Base-by-base conservation (phyloP, 1,284 basidiomycete genomes). In the Ceratobasidium sp. region DNA sequence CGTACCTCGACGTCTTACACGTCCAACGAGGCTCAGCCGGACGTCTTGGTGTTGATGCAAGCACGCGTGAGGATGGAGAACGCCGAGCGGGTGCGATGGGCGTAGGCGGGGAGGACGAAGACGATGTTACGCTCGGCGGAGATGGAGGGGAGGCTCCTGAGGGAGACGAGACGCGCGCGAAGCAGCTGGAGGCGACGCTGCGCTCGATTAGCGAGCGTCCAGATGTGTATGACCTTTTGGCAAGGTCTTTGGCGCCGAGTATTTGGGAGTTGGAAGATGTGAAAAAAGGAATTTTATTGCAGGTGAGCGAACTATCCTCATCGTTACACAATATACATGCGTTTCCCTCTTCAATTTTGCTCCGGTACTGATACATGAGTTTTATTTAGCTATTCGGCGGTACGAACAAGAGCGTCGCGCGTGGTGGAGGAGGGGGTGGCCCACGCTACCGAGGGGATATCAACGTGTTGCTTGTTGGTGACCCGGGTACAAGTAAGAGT, bases 191-290 rank as follows among this genome's bases (percentile, higher is more conserved):
- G 80, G 83, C 84, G 76, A 89, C 89, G 79, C 82, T 96, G 48
- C 83, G 87, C 47, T 87, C 91, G 51, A 88, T 98, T 36, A 93
- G 93, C 76, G 83, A 87, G 76, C 85, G 90, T 64, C 89, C 90
- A 2, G 96, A 98, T 82, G 86, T 98, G 51, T 99, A 99, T 82
- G 94, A 97, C 3, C 84, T 95, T 50, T 87, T 99, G 1, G 86
- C 97, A 15, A 86, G 93, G 41, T 95, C 93, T 1, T 88, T 99
- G 76, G 97, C 97, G 0, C 98, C 97, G 9, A 94, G 92, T 33
- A 97, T 99, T 79, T 99, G 95, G 91, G 95, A 96, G 82, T 93
- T 99, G 94, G 97, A 99, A 51, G 97, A 99, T 80, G 95, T 99
- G 76, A 99, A 99, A 85, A 99, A 99, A 85, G 97, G 98, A 0